These are phyloP conservation scores for Phytophthora nicotianae DNA, from an alignment of 352 stramenopile genomes.

Conservation along the genomic window DNA sequence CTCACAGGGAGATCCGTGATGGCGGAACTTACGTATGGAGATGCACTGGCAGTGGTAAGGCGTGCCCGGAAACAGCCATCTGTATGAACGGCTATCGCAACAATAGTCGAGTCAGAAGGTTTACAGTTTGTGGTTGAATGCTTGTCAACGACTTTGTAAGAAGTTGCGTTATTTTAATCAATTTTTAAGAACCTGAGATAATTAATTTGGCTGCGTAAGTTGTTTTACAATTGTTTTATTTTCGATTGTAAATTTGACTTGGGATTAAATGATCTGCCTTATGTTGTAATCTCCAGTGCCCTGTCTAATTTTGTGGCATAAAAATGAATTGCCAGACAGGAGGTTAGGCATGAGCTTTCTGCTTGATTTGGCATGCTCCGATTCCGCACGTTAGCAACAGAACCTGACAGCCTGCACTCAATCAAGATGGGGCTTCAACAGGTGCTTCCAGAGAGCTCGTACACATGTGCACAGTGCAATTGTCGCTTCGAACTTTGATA, in stretches of 20 bases:
- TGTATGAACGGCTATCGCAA: constrained; percentile 6
- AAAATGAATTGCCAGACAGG: background rate
- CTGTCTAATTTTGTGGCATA: constrained; percentile 5
- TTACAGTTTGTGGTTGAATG: background rate
- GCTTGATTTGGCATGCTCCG: constrained; percentile 1
- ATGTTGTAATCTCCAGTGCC: background rate
- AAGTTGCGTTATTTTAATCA: constrained; percentile 2
- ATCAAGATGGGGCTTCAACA: constrained; percentile 11
- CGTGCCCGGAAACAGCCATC: constrained; percentile 9
- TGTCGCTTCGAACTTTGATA: background rate
- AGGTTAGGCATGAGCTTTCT: background rate
- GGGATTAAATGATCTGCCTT: background rate
- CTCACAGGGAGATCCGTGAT: constrained; percentile 5
- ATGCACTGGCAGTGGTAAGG: constrained; percentile 12
- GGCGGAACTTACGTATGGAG: constrained; percentile 14
- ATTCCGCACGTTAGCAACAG: constrained; percentile 6
- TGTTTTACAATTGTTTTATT: no score
- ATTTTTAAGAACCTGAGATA: background rate
- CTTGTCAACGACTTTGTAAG: constrained; percentile 5
- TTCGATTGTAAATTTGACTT: no score
- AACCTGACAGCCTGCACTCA: constrained; percentile 3
- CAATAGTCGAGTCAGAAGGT: constrained; percentile 9
- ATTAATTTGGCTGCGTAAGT: background rate
- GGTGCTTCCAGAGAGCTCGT: constrained; percentile 16
- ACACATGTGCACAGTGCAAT: background rate